A percentile compares a stretch with the other conserved stretches of the same genome.
These are phyloP conservation scores for Arthrobotrys sphaeroides DNA, from an alignment of 2,329 filamentous ascomycete genomes.

Conservation along the genomic window DNA sequence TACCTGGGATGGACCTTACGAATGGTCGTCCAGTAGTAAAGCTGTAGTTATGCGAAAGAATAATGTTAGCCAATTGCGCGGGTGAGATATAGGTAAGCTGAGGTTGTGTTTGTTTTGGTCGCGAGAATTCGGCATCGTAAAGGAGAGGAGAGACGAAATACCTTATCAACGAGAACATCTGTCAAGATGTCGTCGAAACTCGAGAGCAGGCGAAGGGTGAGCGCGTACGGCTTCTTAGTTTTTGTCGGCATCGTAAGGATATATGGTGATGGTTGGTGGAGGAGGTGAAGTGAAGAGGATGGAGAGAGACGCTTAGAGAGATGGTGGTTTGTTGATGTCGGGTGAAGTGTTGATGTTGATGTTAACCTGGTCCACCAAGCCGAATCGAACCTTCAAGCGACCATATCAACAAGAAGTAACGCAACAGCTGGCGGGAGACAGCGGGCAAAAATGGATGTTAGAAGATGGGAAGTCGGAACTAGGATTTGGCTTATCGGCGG, in stretches of 20 bases:
- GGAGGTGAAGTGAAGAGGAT: background rate
- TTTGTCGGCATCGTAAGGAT: conserved; percentile 42
- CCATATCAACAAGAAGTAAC: conserved; percentile 16
- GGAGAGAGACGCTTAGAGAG: background rate
- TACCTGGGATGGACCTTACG: conserved; percentile 93
- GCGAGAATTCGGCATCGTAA: conserved; percentile 23
- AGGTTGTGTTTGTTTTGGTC: conserved; percentile 41
- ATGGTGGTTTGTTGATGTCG: conserved; percentile 26
- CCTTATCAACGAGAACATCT: conserved; percentile 92
- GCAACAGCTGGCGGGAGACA: background rate
- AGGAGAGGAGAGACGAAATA: conserved; percentile 65
- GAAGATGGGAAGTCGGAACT: background rate
- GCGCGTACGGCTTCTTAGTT: conserved; percentile 65
- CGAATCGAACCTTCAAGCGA: conserved; percentile 6
- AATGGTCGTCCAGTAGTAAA: conserved; percentile 95
- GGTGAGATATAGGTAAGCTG: background rate
- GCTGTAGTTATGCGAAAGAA: conserved; percentile 67
- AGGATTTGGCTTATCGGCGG: background rate
- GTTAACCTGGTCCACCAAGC: conserved; percentile 2
- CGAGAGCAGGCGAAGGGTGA: conserved; percentile 87
- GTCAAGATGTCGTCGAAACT: conserved; percentile 96
- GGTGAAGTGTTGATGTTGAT: conserved; percentile 12
- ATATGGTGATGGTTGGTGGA: background rate
- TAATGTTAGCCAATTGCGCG: conserved; percentile 9
- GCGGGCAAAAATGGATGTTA: background rate